A percentile compares a stretch with the other conserved stretches of the same genome.
Conservation (phyloP, 768 basidiomycete species). For the Rhizopogon vulgaris region DNA sequence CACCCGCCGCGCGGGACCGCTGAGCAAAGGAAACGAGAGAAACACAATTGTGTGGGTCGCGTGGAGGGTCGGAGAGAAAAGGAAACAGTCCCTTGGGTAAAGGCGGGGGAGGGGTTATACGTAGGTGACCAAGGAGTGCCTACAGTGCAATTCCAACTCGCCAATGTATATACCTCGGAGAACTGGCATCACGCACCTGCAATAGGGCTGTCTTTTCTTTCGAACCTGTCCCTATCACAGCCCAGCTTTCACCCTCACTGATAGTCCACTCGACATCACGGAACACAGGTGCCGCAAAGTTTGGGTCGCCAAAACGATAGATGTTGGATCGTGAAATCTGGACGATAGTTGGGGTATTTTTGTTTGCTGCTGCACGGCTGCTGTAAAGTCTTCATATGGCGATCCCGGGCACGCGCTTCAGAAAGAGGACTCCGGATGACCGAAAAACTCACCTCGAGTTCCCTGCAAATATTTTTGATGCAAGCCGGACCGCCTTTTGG, state of each 20-base stretch:
- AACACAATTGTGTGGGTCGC: conserved; percentile 45
- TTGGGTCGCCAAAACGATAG: conserved; percentile 54
- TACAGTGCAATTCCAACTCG: conserved; percentile 13
- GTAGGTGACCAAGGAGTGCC: conserved; percentile 67
- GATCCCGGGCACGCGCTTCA: neutral
- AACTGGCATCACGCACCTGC: conserved; percentile 40
- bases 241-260: conserved; percentile 65
- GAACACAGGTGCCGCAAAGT: conserved; percentile 42
- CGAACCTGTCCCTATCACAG: conserved; percentile 59
- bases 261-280: conserved; percentile 54
- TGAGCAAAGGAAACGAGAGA: conserved; percentile 65
- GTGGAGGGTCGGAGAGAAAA: conserved; percentile 40
- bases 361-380: neutral
- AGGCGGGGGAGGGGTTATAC: conserved; percentile 56
- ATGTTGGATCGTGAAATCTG: conserved; percentile 45
- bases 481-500: neutral
- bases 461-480: neutral
- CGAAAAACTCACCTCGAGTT: neutral
- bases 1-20: conserved; percentile 46
- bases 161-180: neutral
- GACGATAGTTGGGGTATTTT: conserved; percentile 17
- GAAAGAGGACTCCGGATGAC: neutral
- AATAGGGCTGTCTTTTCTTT: conserved; percentile 58
- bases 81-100: conserved; percentile 76
- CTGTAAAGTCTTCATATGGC: neutral